A percentile compares a stretch with the other conserved stretches of the same genome.
phyloP scores from a whole-genome alignment of 768 basidiomycete species.

The Phaeotremella fagi region DNA sequence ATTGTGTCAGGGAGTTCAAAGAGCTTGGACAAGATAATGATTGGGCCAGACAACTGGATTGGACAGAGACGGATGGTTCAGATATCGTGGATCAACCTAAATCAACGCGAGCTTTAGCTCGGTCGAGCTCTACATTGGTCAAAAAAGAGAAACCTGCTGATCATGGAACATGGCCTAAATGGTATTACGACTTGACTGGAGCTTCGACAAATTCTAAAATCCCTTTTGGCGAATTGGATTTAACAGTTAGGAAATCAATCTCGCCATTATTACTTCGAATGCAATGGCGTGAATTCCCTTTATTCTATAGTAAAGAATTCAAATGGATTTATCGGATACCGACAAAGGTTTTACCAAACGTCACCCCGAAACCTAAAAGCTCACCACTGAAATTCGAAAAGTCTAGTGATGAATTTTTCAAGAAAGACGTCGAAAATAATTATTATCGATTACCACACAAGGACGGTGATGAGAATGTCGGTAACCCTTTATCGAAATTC shows the following conservation, averaged over 20 bases:
- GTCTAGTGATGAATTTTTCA: constrained; percentile 47
- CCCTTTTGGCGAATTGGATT: constrained; percentile 63
- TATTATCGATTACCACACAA: constrained; percentile 97
- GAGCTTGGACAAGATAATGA: constrained; percentile 5
- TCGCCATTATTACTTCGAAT: constrained; percentile 80
- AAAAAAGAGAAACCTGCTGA: constrained; percentile 10
- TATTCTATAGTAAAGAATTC: constrained; percentile 77
- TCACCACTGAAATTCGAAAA: constrained; percentile 5
- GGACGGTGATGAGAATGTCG: constrained; percentile 96
- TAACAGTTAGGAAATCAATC: constrained; percentile 76
- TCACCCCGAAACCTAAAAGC: constrained; percentile 2
- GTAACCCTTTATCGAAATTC: constrained; percentile 78
- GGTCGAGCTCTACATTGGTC: neutral
- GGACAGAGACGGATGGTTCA: constrained; percentile 7
- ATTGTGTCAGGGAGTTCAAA: constrained; percentile 22
- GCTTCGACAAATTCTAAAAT: constrained; percentile 19
- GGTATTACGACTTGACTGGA: constrained; percentile 79
- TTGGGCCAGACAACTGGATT: constrained; percentile 30
- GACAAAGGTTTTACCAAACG: constrained; percentile 5
- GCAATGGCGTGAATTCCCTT: constrained; percentile 79
- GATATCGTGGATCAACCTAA: neutral
- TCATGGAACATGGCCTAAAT: constrained; percentile 72
- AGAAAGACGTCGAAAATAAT: constrained; percentile 51
- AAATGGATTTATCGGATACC: constrained; percentile 89
- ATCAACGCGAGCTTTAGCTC: no score